Percentiles rank a stretch among this genome's conserved stretches.
Evolutionary conservation across 371 early-diverging fungal species (phyloP).

Genomic region (Mortierella sp.): DNA sequence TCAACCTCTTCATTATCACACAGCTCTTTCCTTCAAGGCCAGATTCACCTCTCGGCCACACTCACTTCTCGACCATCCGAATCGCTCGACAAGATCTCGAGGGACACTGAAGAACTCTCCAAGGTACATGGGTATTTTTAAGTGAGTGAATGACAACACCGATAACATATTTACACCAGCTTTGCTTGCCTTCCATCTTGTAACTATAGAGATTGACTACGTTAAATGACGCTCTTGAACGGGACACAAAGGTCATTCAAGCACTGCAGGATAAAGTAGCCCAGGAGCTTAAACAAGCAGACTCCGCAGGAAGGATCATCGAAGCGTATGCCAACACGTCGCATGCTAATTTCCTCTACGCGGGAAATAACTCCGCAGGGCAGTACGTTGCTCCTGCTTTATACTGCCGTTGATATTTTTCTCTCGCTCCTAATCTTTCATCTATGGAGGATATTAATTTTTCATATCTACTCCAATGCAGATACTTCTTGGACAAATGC

Average conservation of each 20-base stretch:
- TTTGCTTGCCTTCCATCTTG: background rate
- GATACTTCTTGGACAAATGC: constrained; percentile 46
- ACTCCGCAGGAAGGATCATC: constrained; percentile 51
- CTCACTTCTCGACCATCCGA: constrained; percentile 42
- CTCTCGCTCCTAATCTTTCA: too few relatives aligned
- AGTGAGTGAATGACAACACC: background rate
- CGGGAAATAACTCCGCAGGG: constrained; percentile 46
- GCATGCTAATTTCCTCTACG: constrained; percentile 48
- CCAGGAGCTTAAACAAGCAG: constrained; percentile 47
- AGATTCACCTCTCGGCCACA: constrained; percentile 40
- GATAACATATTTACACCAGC: background rate
- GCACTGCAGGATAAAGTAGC: constrained; percentile 42
- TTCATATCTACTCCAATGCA: background rate
- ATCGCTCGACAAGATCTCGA: constrained; percentile 45
- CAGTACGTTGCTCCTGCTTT: constrained; percentile 41
- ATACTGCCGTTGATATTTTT: background rate
- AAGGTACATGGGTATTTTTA: constrained; percentile 16
- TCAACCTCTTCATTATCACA: background rate
- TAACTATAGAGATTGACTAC: constrained; percentile 33
- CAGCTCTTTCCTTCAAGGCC: constrained; percentile 40
- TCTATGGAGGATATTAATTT: background rate
- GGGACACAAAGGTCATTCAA: constrained; percentile 42
- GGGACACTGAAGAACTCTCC: constrained; percentile 38
- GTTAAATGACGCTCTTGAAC: constrained; percentile 41
- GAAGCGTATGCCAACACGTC: constrained; percentile 46